Percentiles rank a stretch among this genome's conserved stretches.
Evolutionary conservation across 306 rosid genomes (phyloP).

Genomic region (Chamaecrista fasciculata): DNA sequence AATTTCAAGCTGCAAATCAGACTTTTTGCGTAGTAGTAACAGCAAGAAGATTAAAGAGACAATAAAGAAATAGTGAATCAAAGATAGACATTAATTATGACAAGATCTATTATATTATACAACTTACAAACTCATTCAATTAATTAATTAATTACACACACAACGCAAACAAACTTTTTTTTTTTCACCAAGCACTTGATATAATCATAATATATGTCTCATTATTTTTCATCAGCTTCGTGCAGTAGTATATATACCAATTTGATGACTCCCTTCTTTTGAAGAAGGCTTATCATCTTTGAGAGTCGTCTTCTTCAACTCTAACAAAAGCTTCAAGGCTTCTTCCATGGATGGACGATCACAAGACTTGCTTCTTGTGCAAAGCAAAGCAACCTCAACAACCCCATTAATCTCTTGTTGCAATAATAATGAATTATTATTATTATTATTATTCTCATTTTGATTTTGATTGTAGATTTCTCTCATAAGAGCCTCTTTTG

Average conservation of each 20-base stretch:
- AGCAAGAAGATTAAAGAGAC: not conserved
- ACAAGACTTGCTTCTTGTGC: constrained; percentile 59
- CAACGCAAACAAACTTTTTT: constrained; percentile 38
- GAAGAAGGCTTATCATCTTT: constrained; percentile 35
- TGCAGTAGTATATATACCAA: not conserved
- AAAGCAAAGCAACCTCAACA: constrained; percentile 67
- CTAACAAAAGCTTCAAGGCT: constrained; percentile 64
- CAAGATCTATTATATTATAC: no score
- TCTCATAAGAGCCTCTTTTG: constrained; percentile 52
- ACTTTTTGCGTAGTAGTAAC: no score
- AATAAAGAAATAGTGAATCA: no score
- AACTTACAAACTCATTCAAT: constrained; percentile 36
- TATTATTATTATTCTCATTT: no score
- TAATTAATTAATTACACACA: constrained; percentile 43
- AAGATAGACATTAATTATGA: no score
- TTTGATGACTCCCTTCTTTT: constrained; percentile 26
- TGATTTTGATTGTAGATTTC: constrained; percentile 64
- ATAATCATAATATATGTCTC: not conserved
- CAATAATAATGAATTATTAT: no score
- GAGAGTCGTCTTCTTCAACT: constrained; percentile 42
- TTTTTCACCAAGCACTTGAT: constrained; percentile 37
- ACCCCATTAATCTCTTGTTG: constrained; percentile 55
- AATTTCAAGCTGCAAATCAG: no score
- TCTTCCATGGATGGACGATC: constrained; percentile 80
- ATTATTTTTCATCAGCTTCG: not conserved